phyloP scores from a whole-genome alignment of 108 stramenopile species.

The Asterionellopsis glacialis region DNA sequence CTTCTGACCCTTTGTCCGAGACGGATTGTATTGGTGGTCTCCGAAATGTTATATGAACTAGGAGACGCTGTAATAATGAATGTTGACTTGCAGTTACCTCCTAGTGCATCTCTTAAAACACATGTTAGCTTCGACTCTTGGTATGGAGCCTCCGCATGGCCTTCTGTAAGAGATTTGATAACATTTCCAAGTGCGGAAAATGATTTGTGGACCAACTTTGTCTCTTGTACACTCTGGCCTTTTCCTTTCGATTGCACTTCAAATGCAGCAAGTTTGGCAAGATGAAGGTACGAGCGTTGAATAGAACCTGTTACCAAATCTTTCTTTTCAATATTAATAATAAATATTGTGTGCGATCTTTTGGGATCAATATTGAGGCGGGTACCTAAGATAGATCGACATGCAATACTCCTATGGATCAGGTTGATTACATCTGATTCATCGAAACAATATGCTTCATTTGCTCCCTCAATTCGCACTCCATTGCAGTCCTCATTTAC shows the following conservation, averaged over 20 bases:
- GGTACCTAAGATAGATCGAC: constrained; percentile 67
- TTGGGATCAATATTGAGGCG: constrained; percentile 76
- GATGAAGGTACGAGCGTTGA: constrained; percentile 43
- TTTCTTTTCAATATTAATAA: constrained; percentile 64
- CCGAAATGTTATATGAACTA: constrained; percentile 68
- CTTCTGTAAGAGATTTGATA: constrained; percentile 54
- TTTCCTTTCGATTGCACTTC: constrained; percentile 48
- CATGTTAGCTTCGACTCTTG: constrained; percentile 79
- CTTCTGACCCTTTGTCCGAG: constrained; percentile 69
- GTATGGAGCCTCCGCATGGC: constrained; percentile 36
- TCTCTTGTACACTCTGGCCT: constrained; percentile 48
- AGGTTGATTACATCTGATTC: constrained; percentile 68
- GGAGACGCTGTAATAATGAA: constrained; percentile 84
- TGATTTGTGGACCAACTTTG: constrained; percentile 76
- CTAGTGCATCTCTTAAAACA: constrained; percentile 72
- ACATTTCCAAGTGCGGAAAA: constrained; percentile 64
- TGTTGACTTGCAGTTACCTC: constrained; percentile 82
- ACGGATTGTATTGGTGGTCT: constrained; percentile 79
- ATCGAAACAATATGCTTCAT: constrained; percentile 65
- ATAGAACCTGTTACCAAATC: constrained; percentile 40
- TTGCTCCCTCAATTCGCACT: constrained; percentile 19
- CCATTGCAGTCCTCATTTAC: not conserved
- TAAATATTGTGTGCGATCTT: constrained; percentile 82
- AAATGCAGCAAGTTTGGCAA: constrained; percentile 86
- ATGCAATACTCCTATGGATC: constrained; percentile 68